Percentiles rank a stretch among this genome's conserved stretches.
Evolutionary conservation across 306 rosid genomes (phyloP).

Genomic region (Hippophae tibetana): DNA sequence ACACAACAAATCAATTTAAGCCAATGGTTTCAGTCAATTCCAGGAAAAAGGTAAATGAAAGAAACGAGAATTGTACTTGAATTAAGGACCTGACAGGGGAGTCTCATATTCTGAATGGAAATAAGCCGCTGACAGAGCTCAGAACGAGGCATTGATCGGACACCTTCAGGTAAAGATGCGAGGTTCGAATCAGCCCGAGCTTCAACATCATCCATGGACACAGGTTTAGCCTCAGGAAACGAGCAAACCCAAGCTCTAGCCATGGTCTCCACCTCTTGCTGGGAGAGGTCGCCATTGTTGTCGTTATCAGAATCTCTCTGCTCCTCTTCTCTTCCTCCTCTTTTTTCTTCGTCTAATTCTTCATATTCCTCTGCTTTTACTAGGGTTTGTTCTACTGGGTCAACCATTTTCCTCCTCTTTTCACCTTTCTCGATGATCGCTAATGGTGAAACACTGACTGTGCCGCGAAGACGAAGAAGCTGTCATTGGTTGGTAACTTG

Average conservation of each 20-base stretch:
- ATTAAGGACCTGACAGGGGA: constrained; percentile 38
- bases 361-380: constrained; percentile 6
- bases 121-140: constrained; percentile 73
- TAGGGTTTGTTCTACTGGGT: constrained; percentile 26
- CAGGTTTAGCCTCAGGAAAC: constrained; percentile 73
- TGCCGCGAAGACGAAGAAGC: too few relatives aligned
- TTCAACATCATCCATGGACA: constrained; percentile 71
- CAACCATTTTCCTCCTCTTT: constrained; percentile 33
- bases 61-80: background rate
- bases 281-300: constrained; percentile 40
- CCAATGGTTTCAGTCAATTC: background rate
- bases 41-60: background rate
- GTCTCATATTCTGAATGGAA: constrained; percentile 70
- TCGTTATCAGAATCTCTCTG: constrained; percentile 24
- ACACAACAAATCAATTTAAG: background rate
- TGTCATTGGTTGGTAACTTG: too few relatives aligned
- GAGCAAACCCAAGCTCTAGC: constrained; percentile 89
- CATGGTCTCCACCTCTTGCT: constrained; percentile 82
- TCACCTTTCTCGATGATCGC: too few relatives aligned
- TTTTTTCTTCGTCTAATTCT: constrained; percentile 7
- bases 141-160: constrained; percentile 78
- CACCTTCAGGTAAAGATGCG: constrained; percentile 57
- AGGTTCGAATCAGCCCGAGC: constrained; percentile 77
- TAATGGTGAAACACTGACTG: background rate
- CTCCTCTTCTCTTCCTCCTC: constrained; percentile 16